Evolutionary conservation across 352 stramenopile species (phyloP).

Genomic region (Pythium vanterpoolii): DNA sequence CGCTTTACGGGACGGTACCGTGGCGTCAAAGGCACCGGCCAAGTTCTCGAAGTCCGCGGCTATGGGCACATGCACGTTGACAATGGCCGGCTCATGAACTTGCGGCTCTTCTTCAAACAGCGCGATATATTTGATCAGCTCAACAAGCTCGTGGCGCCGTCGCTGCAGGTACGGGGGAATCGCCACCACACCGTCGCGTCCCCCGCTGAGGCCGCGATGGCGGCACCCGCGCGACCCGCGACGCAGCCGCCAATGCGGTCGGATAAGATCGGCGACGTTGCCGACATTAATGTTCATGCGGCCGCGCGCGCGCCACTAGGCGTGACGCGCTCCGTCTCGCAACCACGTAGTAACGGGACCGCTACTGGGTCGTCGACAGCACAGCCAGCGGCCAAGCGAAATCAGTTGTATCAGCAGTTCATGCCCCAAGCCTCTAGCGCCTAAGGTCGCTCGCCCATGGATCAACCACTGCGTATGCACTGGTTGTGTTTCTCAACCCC

Average conservation of each 20-base stretch:
- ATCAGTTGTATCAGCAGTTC: slow-evolving; percentile 21
- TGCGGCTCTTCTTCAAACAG: slow-evolving; percentile 69
- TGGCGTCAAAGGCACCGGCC: slow-evolving; percentile 57
- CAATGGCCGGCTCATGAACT: slow-evolving; percentile 38
- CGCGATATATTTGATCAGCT: slow-evolving; percentile 54
- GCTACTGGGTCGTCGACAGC: not conserved
- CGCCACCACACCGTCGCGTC: slow-evolving; percentile 11
- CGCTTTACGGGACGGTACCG: slow-evolving; percentile 64
- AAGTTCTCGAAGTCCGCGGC: slow-evolving; percentile 55
- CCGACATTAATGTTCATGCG: not conserved
- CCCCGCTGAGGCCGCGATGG: not conserved
- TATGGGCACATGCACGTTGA: slow-evolving; percentile 74
- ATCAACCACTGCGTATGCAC: too few relatives aligned
- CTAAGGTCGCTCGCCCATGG: too few relatives aligned
- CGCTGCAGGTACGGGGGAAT: not conserved
- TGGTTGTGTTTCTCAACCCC: too few relatives aligned
- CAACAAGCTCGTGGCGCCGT: slow-evolving; percentile 22
- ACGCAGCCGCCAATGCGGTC: slow-evolving; percentile 11
- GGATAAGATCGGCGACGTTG: slow-evolving; percentile 12
- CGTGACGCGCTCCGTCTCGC: not conserved
- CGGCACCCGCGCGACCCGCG: not conserved
- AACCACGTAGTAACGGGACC: too few relatives aligned
- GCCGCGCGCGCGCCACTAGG: not conserved
- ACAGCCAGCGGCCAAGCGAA: slow-evolving; percentile 3
- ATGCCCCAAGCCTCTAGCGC: slow-evolving; percentile 14